Evolutionary conservation across 192 early-diverging fungal species (phyloP).

Genomic region (Umbelopsis sp.): DNA sequence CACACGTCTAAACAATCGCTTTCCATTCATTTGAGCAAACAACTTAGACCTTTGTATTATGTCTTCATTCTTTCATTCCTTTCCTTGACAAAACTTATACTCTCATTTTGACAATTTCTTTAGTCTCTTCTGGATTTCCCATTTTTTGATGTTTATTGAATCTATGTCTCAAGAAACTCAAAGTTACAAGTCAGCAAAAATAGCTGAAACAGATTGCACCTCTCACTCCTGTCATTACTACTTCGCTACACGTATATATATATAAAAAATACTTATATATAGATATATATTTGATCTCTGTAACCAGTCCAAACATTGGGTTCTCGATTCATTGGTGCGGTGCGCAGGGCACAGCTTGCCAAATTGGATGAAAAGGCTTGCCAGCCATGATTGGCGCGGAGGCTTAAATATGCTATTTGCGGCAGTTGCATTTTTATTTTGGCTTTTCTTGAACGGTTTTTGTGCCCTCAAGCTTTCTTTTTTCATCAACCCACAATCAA

Average conservation of each 20-base stretch:
- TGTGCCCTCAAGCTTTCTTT: neutral
- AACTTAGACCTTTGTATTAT: slow-evolving; percentile 14
- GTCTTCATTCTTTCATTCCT: slow-evolving; percentile 16
- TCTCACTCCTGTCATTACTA: too few relatives aligned
- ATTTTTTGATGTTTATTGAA: neutral
- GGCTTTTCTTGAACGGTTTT: neutral
- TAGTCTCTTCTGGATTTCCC: neutral
- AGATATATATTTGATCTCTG: too few relatives aligned
- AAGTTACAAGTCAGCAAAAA: too few relatives aligned
- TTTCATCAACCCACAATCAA: neutral
- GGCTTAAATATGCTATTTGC: neutral
- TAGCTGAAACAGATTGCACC: too few relatives aligned
- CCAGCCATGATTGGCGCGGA: too few relatives aligned
- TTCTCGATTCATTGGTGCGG: too few relatives aligned
- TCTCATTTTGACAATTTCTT: neutral
- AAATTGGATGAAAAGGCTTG: too few relatives aligned
- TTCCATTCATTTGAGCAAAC: neutral
- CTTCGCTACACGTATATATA: too few relatives aligned
- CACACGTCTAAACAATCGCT: neutral
- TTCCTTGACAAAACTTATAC: neutral
- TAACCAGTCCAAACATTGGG: too few relatives aligned
- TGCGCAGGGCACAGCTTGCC: too few relatives aligned
- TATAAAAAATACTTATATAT: too few relatives aligned
- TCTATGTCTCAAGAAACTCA: neutral
- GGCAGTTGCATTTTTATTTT: neutral